Conservation (phyloP, 2,329 filamentous ascomycete species). For the Talaromyces sp. region DNA sequence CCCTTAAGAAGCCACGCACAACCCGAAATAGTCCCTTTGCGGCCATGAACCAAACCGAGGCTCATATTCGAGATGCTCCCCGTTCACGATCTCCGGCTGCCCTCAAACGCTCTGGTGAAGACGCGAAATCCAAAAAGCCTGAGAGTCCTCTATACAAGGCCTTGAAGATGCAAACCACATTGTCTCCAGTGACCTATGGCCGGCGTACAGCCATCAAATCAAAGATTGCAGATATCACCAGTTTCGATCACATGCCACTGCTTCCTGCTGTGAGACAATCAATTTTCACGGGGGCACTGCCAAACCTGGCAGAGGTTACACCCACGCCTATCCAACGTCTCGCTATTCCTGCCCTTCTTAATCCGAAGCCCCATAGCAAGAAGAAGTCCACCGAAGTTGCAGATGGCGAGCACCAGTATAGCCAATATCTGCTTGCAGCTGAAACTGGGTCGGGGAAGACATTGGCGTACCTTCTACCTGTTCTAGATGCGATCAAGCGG, state of each 20-base stretch:
- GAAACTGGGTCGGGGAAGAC: slow-evolving; percentile 98
- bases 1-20: slow-evolving; percentile 40
- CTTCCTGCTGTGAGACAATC: slow-evolving; percentile 72
- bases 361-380: slow-evolving; percentile 50
- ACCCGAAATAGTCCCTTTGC: slow-evolving; percentile 58
- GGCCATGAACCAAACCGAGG: slow-evolving; percentile 60
- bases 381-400: slow-evolving; percentile 33
- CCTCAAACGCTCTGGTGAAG: slow-evolving; percentile 45
- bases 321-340: slow-evolving; percentile 90
- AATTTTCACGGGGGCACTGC: slow-evolving; percentile 72
- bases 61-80: slow-evolving; percentile 47
- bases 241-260: slow-evolving; percentile 79
- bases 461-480: slow-evolving; percentile 83
- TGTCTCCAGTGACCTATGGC: slow-evolving; percentile 76
- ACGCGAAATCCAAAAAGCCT: slow-evolving; percentile 44
- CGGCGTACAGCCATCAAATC: slow-evolving; percentile 65
- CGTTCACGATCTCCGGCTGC: slow-evolving; percentile 43
- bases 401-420: slow-evolving; percentile 50
- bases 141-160: slow-evolving; percentile 69
- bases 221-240: slow-evolving; percentile 66
- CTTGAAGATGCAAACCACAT: slow-evolving; percentile 86
- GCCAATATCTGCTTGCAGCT: slow-evolving; percentile 81
- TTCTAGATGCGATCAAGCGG: slow-evolving; percentile 81
- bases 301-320: slow-evolving; percentile 71
- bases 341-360: slow-evolving; percentile 78